Evolutionary conservation across 805 yeast species (phyloP).

Genomic region (Starmerella apicola): DNA sequence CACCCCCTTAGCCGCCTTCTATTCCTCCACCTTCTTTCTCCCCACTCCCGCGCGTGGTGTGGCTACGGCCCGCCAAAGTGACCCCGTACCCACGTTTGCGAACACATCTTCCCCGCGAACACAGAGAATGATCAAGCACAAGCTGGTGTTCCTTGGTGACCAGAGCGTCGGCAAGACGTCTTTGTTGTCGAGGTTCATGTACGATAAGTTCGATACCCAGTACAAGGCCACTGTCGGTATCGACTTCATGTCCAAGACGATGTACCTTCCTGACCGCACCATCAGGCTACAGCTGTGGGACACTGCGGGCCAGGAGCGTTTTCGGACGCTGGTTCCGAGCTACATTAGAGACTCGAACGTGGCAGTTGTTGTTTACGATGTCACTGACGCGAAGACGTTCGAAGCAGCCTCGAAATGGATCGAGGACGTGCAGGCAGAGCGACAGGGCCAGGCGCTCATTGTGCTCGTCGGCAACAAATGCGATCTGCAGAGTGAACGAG

Average conservation of each 20-base stretch:
- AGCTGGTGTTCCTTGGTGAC: slow-evolving; percentile 93
- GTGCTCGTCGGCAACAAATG: slow-evolving; percentile 89
- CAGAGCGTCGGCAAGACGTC: slow-evolving; percentile 97
- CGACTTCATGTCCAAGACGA: slow-evolving; percentile 85
- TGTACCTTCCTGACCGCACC: slow-evolving; percentile 93
- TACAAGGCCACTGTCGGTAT: slow-evolving; percentile 93
- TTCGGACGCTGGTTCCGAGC: slow-evolving; percentile 86
- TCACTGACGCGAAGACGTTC: slow-evolving; percentile 71
- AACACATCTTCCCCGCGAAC: no score
- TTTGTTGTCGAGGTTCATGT: slow-evolving; percentile 92
- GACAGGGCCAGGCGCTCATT: slow-evolving; percentile 79
- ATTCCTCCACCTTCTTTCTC: no score
- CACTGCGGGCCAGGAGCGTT: slow-evolving; percentile 95
- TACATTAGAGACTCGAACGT: slow-evolving; percentile 93
- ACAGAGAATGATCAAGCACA: slow-evolving; percentile 29
- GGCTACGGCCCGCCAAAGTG: no score
- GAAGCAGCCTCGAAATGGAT: slow-evolving; percentile 82
- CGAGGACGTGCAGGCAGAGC: slow-evolving; percentile 84
- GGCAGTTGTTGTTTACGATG: slow-evolving; percentile 93
- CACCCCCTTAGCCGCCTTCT: no score
- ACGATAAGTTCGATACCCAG: slow-evolving; percentile 91
- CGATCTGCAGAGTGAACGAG: slow-evolving; percentile 70
- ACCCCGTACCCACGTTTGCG: no score
- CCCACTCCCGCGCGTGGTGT: no score
- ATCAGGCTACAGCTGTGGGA: slow-evolving; percentile 94